Conservation (phyloP, 805 yeast species). For the Ogataea kodamae region DNA sequence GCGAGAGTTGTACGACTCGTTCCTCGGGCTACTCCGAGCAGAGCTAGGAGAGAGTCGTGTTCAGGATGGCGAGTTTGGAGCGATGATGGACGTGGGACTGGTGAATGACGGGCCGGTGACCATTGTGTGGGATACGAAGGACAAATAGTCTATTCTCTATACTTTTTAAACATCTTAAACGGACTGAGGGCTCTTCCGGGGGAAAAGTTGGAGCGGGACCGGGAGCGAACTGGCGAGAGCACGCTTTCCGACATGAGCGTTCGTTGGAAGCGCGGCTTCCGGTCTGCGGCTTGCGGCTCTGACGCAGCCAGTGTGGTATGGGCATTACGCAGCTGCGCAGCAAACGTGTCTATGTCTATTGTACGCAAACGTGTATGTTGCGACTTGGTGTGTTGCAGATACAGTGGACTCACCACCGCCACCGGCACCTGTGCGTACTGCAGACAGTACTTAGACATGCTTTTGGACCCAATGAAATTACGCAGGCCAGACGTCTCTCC, state of each 20-base stretch:
- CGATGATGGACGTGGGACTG: conserved; percentile 91
- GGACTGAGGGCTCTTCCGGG: conserved; percentile 33
- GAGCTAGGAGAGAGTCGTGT: conserved; percentile 65
- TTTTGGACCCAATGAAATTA: conserved; percentile 38
- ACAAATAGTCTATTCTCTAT: conserved; percentile 23
- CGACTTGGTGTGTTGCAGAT: conserved; percentile 11
- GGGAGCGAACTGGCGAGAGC: conserved; percentile 22
- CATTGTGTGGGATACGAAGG: conserved; percentile 70
- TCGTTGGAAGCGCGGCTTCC: conserved; percentile 26
- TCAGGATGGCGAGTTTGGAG: conserved; percentile 89
- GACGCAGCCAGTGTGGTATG: conserved; percentile 1
- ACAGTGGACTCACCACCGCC: conserved; percentile 40
- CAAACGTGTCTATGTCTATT: background rate
- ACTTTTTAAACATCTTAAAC: conserved; percentile 25
- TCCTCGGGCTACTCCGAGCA: conserved; percentile 43
- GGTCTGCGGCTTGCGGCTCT: conserved; percentile 9
- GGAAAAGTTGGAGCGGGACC: conserved; percentile 26
- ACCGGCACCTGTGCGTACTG: conserved; percentile 46
- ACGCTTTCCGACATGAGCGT: conserved; percentile 16
- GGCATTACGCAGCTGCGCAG: conserved; percentile 5
- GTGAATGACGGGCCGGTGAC: conserved; percentile 95
- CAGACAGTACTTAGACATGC: conserved; percentile 46
- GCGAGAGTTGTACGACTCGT: conserved; percentile 45
- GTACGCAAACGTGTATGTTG: background rate
- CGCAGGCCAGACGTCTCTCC: conserved; percentile 38